A percentile compares a stretch with the other conserved stretches of the same genome.
Conservation (phyloP, 495 filamentous ascomycete genomes). For the Clavariopsis aquatica region DNA sequence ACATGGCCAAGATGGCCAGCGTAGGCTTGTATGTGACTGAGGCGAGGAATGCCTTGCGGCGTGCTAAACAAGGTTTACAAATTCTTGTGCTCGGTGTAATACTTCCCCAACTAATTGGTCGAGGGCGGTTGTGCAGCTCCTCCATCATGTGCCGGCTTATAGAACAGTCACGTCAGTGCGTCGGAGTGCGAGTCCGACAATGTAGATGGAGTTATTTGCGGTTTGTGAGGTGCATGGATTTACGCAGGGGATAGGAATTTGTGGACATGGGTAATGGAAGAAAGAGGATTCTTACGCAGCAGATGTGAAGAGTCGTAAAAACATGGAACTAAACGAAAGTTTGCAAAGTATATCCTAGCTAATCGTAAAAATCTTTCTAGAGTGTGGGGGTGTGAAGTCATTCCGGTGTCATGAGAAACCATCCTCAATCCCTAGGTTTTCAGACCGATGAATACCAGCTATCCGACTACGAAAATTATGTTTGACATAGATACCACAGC, state of each 20-base stretch:
- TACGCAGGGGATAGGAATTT: background rate
- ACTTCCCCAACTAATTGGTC: background rate
- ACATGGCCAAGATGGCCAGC: background rate
- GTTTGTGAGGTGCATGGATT: background rate
- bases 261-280: background rate
- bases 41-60: background rate
- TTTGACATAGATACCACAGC: background rate
- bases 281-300: too few relatives aligned
- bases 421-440: too few relatives aligned
- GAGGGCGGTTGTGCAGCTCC: background rate
- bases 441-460: background rate
- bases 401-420: too few relatives aligned
- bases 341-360: too few relatives aligned
- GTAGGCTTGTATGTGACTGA: background rate
- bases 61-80: background rate
- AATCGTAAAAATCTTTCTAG: too few relatives aligned
- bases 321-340: too few relatives aligned
- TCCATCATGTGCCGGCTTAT: background rate
- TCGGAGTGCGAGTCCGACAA: background rate
- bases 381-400: too few relatives aligned
- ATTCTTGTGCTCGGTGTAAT: background rate
- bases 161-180: background rate
- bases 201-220: background rate
- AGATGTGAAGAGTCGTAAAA: too few relatives aligned
- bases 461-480: background rate